Percentiles rank a stretch among this genome's conserved stretches.
Evolutionary conservation across 345 rosid species (phyloP).

Genomic region (Rhodamnia rubescens): DNA sequence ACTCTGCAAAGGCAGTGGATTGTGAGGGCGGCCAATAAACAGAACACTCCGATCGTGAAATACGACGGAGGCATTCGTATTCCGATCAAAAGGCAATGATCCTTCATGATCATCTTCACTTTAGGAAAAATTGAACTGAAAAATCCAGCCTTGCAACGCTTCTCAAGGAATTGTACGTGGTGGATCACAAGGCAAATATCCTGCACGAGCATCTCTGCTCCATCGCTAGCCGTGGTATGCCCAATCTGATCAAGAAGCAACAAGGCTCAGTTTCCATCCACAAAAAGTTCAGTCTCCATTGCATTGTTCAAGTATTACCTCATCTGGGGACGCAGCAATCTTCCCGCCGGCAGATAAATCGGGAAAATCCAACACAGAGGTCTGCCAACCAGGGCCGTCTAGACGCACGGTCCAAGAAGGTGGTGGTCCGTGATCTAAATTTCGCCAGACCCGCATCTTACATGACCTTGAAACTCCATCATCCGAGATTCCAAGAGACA

Average conservation of each 20-base stretch:
- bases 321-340: neutral
- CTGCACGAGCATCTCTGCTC: neutral
- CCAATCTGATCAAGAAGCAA: neutral
- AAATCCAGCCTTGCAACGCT: neutral
- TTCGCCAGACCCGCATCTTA: neutral
- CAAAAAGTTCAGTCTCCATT: neutral
- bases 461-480: neutral
- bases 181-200: neutral
- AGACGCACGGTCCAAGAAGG: neutral
- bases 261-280: neutral
- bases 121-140: neutral
- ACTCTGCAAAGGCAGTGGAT: neutral
- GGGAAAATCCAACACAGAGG: neutral
- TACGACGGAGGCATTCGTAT: neutral
- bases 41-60: neutral
- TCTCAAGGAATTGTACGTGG: neutral
- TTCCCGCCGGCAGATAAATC: neutral
- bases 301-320: neutral
- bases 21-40: neutral
- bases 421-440: neutral
- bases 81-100: neutral
- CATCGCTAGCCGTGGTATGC: neutral
- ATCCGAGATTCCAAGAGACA: neutral
- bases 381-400: neutral
- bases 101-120: neutral